A percentile compares a stretch with the other conserved stretches of the same genome.
Evolutionary conservation across 2,329 filamentous ascomycete genomes (phyloP).

Genomic region (Cladophialophora bantiana): DNA sequence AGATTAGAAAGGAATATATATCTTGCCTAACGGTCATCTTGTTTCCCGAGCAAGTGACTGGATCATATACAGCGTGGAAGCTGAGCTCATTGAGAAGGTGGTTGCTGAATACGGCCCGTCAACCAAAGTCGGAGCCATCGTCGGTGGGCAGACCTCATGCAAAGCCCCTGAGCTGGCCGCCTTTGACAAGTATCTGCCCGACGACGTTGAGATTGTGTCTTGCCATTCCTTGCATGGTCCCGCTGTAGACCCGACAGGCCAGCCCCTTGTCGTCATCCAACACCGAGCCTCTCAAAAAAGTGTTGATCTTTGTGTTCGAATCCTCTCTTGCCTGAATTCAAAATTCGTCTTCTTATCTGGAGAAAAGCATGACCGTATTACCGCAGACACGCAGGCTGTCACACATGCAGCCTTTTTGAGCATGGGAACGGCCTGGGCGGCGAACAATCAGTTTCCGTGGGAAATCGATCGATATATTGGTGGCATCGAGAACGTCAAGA

Average conservation of each 20-base stretch:
- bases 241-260: constrained; percentile 82
- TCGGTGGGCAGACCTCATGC: constrained; percentile 97
- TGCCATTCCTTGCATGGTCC: constrained; percentile 97
- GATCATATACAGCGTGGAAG: constrained; percentile 98
- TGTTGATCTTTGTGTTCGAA: constrained; percentile 77
- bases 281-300: constrained; percentile 83
- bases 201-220: constrained; percentile 90
- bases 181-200: constrained; percentile 86
- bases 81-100: constrained; percentile 84
- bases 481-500: constrained; percentile 98
- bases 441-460: constrained; percentile 95
- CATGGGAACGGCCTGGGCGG: constrained; percentile 98
- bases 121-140: constrained; percentile 92
- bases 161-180: constrained; percentile 95
- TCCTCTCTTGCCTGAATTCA: constrained; percentile 82
- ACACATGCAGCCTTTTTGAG: constrained; percentile 96
- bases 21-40: constrained; percentile 91
- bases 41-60: constrained; percentile 97
- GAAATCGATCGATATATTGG: constrained; percentile 94
- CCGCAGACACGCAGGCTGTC: constrained; percentile 96
- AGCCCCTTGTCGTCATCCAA: constrained; percentile 90
- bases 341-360: constrained; percentile 89
- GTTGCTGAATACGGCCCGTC: constrained; percentile 90
- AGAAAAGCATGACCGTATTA: constrained; percentile 91
- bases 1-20: constrained; percentile 79